phyloP scores from a whole-genome alignment of 2,329 filamentous ascomycete species.

The Aspergillus niger region DNA sequence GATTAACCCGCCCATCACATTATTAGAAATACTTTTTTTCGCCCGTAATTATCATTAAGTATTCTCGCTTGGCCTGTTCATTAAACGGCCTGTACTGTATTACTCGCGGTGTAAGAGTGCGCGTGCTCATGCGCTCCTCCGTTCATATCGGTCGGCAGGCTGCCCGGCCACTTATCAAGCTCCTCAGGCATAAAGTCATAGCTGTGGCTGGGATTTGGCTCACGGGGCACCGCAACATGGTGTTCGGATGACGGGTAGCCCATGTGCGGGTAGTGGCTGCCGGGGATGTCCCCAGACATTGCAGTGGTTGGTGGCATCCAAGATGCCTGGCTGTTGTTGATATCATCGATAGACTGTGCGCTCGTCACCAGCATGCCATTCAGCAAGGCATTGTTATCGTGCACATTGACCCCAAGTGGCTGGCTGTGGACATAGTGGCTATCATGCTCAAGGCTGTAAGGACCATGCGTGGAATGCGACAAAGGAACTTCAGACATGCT shows the following conservation, averaged over 20 bases:
- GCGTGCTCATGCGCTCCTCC: slow-evolving; percentile 38
- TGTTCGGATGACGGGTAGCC: slow-evolving; percentile 35
- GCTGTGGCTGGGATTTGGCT: slow-evolving; percentile 33
- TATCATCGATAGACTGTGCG: slow-evolving; percentile 38
- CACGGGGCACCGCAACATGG: slow-evolving; percentile 34
- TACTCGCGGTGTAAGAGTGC: slow-evolving; percentile 33
- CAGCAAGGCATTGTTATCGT: slow-evolving; percentile 37
- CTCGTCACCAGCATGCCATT: slow-evolving; percentile 36
- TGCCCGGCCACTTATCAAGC: slow-evolving; percentile 40
- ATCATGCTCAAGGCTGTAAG: slow-evolving; percentile 36
- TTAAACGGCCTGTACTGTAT: slow-evolving; percentile 36
- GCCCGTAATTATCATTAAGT: slow-evolving; percentile 10
- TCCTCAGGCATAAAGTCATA: slow-evolving; percentile 38
- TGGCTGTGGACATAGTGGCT: slow-evolving; percentile 38
- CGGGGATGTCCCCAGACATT: slow-evolving; percentile 34
- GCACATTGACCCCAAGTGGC: slow-evolving; percentile 30
- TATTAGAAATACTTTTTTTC: not conserved
- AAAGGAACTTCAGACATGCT: slow-evolving; percentile 40
- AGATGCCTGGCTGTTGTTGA: slow-evolving; percentile 32
- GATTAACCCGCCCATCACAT: not conserved
- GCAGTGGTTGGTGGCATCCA: slow-evolving; percentile 34
- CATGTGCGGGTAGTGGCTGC: slow-evolving; percentile 35
- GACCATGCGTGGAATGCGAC: slow-evolving; percentile 32
- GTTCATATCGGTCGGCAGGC: slow-evolving; percentile 38
- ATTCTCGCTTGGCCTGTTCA: not conserved